Base-by-base conservation (phyloP, 2,329 filamentous ascomycete species). In the Aotearoamyces nothofagi region DNA sequence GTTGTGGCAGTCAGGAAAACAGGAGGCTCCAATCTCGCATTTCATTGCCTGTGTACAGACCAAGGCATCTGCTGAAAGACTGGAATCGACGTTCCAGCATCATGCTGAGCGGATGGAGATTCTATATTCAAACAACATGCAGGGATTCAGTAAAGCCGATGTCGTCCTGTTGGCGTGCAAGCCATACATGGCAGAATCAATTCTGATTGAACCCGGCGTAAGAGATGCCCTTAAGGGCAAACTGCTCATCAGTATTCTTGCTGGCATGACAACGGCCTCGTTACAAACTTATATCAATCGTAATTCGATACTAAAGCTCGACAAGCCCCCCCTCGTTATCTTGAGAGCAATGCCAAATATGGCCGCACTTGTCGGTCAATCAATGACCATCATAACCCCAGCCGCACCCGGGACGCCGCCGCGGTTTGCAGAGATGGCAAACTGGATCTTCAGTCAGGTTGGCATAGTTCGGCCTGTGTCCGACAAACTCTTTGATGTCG, bases 261-360 rank as follows among this genome's bases (percentile, higher is more conserved):
- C 81, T 4, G 84, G 84, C 33, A 68, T 90, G 13, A 72, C 76
- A 2, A 68, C 71, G n/a, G n/a, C n/a, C n/a, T n/a, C n/a, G n/a
- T n/a, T n/a, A n/a, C n/a, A n/a, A n/a, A n/a, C n/a, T n/a, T n/a
- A n/a, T n/a, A n/a, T n/a, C n/a, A n/a, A n/a, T n/a, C n/a, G n/a
- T n/a, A n/a, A n/a, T n/a, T n/a, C n/a, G n/a, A n/a, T n/a, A n/a
- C n/a, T n/a, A n/a, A n/a, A n/a, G n/a, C n/a, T n/a, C n/a, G n/a
- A n/a, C n/a, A n/a, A n/a, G n/a, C n/a, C n/a, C n/a, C n/a, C n/a
- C n/a, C n/a, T n/a, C n/a, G n/a, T n/a, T n/a, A 64, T 92, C 29
- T 73, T 90, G 9, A 66, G 82, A 20, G 81, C 78, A 31, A 83
- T 92, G 69, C 80, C 81, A 42, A 92, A 92, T 57, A 83, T 80